phyloP scores from a whole-genome alignment of 179 eudicot genomes.

The Pouteria campechiana region DNA sequence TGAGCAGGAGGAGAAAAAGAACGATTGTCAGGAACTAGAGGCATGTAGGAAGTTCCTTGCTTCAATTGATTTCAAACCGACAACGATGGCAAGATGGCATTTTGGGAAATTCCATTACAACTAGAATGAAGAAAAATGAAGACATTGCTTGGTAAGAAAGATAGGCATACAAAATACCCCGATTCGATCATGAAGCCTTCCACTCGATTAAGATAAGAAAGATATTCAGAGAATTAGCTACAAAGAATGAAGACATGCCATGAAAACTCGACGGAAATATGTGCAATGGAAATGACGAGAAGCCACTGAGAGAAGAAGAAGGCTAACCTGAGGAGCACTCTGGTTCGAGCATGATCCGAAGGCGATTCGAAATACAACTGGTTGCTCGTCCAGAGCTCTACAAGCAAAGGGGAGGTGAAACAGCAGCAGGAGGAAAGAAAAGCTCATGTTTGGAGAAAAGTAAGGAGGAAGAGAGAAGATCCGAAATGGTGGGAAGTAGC shows the following conservation, averaged over 20 bases:
- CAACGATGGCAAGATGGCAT: too few relatives aligned
- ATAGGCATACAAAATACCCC: neutral
- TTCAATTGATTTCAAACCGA: too few relatives aligned
- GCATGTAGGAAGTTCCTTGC: neutral
- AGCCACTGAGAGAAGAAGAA: neutral
- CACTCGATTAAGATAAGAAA: neutral
- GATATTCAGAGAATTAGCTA: neutral
- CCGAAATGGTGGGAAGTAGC: too few relatives aligned
- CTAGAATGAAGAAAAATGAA: too few relatives aligned
- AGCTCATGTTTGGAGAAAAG: too few relatives aligned
- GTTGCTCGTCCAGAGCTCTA: neutral
- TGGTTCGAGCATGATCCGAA: slow-evolving; percentile 65
- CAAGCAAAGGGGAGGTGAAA: neutral
- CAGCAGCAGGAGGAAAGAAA: too few relatives aligned
- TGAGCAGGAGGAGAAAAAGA: neutral
- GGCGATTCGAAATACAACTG: slow-evolving; percentile 35
- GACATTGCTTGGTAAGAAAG: neutral
- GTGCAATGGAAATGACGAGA: neutral
- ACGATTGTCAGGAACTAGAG: neutral
- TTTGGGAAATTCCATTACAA: too few relatives aligned
- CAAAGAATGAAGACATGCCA: neutral
- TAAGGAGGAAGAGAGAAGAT: too few relatives aligned
- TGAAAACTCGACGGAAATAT: neutral
- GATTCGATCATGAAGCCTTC: neutral
- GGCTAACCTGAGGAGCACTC: slow-evolving; percentile 41